Base-by-base conservation (phyloP, 192 early-diverging fungal genomes). In the Gigaspora rosea region DNA sequence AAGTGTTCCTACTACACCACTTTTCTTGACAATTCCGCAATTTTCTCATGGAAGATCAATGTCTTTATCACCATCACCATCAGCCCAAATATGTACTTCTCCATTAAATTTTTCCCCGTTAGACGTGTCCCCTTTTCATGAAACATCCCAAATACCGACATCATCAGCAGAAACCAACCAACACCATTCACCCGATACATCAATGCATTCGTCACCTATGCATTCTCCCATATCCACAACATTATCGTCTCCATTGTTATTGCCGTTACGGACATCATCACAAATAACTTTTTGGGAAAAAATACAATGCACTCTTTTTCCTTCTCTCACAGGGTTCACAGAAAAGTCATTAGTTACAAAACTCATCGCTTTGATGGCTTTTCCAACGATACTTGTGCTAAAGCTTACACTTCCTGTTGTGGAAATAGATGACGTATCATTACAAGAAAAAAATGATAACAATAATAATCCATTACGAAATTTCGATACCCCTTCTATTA, bases 401-500 rank as follows among this genome's bases (percentile, higher is more conserved):
- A 83, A 80, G 2, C 51, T 90, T 27, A 92, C 92, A 0, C 76
- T 91, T 54, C 91, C 92, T 18, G 90, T 91, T 46, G 89, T 93
- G 22, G 83, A 88, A 72, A 73, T 84, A 8, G 77, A 81, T 41
- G 71, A 78, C 12, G 48, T 86, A 18, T 22, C 62, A 36, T 77
- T 13, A 4, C 20, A 62, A 11, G 79, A 76, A 10, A 73, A 83
- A 57, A 73, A 83, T 2, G 71, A 83, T 3, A 82, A 80, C 48
- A 76, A 80, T n/a, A 77, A 76, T 32, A 63, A 70, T 12, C 72
- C 33, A 27, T 74, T 74, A 27, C 15, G 32, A 33, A 5, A 72
- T 51, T 20, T 32, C 51, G 12, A 15, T 71, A 12, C 46, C 15
- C 7, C 20, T 46, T 76, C 59, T 52, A 70, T 73, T 49, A 27